A percentile compares a stretch with the other conserved stretches of the same genome.
Conservation (phyloP, 2,329 filamentous ascomycete genomes). For the Trichoderma pleuroti region DNA sequence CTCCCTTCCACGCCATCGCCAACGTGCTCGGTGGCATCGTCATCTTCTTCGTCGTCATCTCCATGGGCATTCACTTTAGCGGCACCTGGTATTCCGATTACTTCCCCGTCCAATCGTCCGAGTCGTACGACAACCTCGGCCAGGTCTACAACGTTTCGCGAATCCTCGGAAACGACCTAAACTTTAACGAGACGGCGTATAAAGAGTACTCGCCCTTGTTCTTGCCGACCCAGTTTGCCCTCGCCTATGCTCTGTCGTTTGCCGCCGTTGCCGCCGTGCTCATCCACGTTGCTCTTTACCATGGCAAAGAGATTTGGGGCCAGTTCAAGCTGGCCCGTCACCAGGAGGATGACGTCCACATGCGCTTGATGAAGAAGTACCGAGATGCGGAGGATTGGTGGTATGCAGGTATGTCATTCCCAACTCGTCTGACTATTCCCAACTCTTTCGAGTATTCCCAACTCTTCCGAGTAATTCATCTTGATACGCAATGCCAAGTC, state of each 20-base stretch:
- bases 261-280: constrained; percentile 62
- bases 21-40: constrained; percentile 53
- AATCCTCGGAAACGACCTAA: constrained; percentile 54
- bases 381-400: constrained; percentile 58
- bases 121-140: constrained; percentile 63
- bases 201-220: constrained; percentile 63
- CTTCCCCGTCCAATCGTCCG: constrained; percentile 58
- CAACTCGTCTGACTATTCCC: too few species aligned
- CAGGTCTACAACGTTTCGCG: constrained; percentile 55
- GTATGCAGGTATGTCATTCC: constrained; percentile 48
- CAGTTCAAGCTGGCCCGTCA: constrained; percentile 53
- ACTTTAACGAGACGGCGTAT: constrained; percentile 61
- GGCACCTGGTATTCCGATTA: constrained; percentile 57
- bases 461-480: background rate
- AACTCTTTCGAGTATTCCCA: constrained; percentile 29
- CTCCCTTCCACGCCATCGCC: constrained; percentile 52
- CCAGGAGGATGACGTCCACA: constrained; percentile 57
- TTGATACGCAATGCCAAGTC: too few species aligned
- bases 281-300: constrained; percentile 53
- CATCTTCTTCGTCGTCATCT: constrained; percentile 54
- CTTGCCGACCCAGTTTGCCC: constrained; percentile 58
- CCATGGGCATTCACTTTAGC: constrained; percentile 57
- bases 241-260: constrained; percentile 62
- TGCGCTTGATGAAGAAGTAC: constrained; percentile 61
- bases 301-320: constrained; percentile 52